Conservation (phyloP, 2,329 filamentous ascomycete species). For the Cladosporium austrohemisphaericum region DNA sequence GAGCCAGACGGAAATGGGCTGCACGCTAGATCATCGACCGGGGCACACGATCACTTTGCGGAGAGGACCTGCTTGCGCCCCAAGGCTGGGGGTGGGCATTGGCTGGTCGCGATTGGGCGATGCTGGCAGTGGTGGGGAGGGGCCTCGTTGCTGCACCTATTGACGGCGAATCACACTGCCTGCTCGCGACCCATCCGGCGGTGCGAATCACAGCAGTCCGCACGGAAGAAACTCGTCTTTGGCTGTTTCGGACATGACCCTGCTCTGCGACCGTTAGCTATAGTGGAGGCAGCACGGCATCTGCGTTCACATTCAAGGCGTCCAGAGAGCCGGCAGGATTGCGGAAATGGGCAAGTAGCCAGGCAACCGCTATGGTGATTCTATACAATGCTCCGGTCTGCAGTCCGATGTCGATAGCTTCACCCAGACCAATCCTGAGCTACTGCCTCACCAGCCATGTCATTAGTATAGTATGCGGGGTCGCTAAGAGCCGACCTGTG, state of each 20-base stretch:
- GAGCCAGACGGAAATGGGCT: constrained; percentile 8
- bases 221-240: neutral
- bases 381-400: neutral
- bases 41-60: constrained; percentile 27
- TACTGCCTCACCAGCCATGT: constrained; percentile 1
- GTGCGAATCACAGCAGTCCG: neutral
- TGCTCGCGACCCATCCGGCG: neutral
- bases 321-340: constrained; percentile 1
- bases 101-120: constrained; percentile 19
- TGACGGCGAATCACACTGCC: constrained; percentile 2
- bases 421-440: neutral
- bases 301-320: too few relatives aligned
- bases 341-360: constrained; percentile 3
- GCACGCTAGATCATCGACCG: constrained; percentile 17
- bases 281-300: too few relatives aligned
- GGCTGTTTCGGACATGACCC: neutral
- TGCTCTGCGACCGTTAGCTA: neutral
- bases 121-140: constrained; percentile 18
- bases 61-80: constrained; percentile 16
- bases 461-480: constrained; percentile 2
- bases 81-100: constrained; percentile 17
- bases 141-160: neutral
- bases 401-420: neutral
- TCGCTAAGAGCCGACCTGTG: neutral
- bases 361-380: neutral